Evolutionary conservation across 371 early-diverging fungal species (phyloP).

Genomic region (Vittaforma corneae): DNA sequence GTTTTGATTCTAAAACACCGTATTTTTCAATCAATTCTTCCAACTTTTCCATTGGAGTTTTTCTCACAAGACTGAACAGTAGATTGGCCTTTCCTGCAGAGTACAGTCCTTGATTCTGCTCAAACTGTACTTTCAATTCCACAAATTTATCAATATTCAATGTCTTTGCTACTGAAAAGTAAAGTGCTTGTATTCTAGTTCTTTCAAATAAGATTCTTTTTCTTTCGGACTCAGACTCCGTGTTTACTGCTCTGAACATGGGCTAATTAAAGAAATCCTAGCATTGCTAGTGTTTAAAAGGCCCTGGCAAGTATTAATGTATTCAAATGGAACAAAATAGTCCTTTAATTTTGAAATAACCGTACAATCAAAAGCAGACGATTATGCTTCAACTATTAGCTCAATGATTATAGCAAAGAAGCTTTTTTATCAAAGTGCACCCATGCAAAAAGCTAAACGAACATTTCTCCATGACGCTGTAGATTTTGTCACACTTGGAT

Average conservation of each 20-base stretch:
- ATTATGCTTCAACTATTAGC: too few species aligned
- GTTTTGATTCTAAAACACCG: neutral
- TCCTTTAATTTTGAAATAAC: too few species aligned
- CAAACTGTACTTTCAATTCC: neutral
- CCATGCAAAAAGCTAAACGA: too few species aligned
- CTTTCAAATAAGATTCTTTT: neutral
- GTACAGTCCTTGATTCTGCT: constrained; percentile 11
- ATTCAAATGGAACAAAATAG: too few species aligned
- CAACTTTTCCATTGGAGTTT: constrained; percentile 1
- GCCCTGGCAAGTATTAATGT: too few species aligned
- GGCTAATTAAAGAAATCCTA: too few species aligned
- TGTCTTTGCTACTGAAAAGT: neutral
- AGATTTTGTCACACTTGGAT: constrained; percentile 42
- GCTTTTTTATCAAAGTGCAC: too few species aligned
- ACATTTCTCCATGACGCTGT: constrained; percentile 52
- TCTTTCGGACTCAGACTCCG: neutral
- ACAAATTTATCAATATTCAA: neutral
- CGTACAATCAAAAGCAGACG: too few species aligned
- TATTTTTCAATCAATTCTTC: constrained; percentile 1
- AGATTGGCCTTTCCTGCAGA: constrained; percentile 2
- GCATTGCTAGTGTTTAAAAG: too few species aligned
- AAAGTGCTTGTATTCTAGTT: constrained; percentile 1
- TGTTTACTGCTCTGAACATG: constrained; percentile 28
- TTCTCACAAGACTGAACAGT: constrained; percentile 3
- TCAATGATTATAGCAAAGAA: too few species aligned